phyloP scores from a whole-genome alignment of 2,329 filamentous ascomycete species.

The Talaromyces sp. region DNA sequence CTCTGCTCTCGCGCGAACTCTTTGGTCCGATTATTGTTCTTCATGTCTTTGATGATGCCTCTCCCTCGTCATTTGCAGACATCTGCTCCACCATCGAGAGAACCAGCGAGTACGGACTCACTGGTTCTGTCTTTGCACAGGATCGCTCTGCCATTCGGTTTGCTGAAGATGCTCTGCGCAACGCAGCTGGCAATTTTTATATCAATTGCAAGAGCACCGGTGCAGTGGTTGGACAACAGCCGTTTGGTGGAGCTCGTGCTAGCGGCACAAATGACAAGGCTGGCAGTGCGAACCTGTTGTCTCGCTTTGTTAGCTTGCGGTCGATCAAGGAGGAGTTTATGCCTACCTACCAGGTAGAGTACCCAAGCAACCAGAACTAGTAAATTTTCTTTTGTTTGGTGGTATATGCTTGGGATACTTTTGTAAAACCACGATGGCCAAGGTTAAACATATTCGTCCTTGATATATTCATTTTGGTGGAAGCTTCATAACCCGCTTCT shows the following conservation, averaged over 20 bases:
- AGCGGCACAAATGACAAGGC: slow-evolving; percentile 72
- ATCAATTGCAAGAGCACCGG: slow-evolving; percentile 54
- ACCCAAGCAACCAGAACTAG: slow-evolving; percentile 58
- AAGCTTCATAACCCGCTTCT: not conserved
- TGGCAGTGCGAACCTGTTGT: slow-evolving; percentile 59
- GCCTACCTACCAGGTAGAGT: slow-evolving; percentile 57
- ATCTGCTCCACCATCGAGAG: slow-evolving; percentile 49
- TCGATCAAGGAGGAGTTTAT: slow-evolving; percentile 72
- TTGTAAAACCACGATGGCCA: not conserved
- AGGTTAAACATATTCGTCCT: not conserved
- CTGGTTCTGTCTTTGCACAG: slow-evolving; percentile 38
- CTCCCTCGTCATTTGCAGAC: slow-evolving; percentile 51
- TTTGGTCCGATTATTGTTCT: slow-evolving; percentile 73
- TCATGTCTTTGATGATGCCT: slow-evolving; percentile 71
- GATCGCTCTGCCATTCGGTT: slow-evolving; percentile 31
- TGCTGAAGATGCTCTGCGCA: slow-evolving; percentile 32
- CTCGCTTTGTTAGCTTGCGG: slow-evolving; percentile 61
- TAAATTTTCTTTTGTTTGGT: not conserved
- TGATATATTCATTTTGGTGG: not conserved
- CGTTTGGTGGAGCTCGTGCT: slow-evolving; percentile 63
- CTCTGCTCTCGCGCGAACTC: slow-evolving; percentile 70
- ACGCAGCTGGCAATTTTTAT: slow-evolving; percentile 38
- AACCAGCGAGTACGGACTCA: slow-evolving; percentile 38
- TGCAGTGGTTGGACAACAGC: slow-evolving; percentile 67
- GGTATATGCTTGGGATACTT: not conserved